Evolutionary conservation across 169 alveolate species (phyloP), one percentile per base, ranked within the genome.

Genomic region (Besnoitia besnoiti): DNA sequence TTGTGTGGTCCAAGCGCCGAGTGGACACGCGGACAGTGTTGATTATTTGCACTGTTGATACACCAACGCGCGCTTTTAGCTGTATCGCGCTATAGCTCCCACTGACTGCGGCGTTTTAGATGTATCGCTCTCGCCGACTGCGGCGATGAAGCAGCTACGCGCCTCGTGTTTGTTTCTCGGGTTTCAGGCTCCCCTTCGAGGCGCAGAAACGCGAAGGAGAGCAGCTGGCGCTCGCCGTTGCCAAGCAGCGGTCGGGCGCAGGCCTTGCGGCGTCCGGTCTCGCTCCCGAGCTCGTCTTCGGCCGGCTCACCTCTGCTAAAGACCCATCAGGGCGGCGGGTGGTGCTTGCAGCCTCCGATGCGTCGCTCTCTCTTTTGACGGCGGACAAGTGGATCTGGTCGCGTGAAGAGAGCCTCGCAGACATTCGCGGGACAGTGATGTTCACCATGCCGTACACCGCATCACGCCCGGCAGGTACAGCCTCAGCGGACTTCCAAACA

Each of bases 321-420:
- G 73, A 12, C 27, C 84, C 44, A 44, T 73, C 84, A 10, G 87
- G 51, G 35, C 61, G 87, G n/a, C 87, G 59, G 33, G 40, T 39
- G 55, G 35, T 77, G 33, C 59, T 77, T 24, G 50, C n/a, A 24
- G 16, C 59, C 59, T 39, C 50, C n/a, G 87, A 77, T 27, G 87
- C 87, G 40, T 27, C 59, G 7, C 40, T 77, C 30, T 44, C 87
- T 30, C 40, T 44, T 21, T 33, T 39, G 47, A 77, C 59, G 87
- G 87, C 51, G 19, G 87, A 12, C 2, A 30, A 35, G n/a, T 77
- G 87, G 87, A 37, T 77, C 37, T 77, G 87, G 87, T 40, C 87
- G 50, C 50, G 87, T 10, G 87, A 77, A 46, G 87, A 77, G 35
- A 37, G 61, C 37, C 87, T 77, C 40, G 87, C 87, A 8, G 87